A percentile compares a stretch with the other conserved stretches of the same genome.
phyloP scores from a whole-genome alignment of 495 filamentous ascomycete genomes.

The Aspergillus leporis region DNA sequence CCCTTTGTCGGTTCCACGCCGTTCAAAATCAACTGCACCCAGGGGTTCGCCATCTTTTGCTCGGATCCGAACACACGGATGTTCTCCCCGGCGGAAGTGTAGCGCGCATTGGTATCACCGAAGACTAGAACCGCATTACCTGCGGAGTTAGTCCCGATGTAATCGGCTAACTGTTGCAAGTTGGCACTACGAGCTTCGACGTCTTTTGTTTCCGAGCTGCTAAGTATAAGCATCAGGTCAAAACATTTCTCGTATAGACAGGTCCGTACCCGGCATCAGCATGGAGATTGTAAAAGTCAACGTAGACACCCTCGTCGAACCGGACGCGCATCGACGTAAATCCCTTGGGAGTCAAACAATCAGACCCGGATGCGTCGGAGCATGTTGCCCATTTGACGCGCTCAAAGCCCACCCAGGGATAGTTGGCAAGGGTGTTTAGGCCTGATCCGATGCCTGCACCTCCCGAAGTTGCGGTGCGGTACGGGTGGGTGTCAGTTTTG shows the following conservation, averaged over 20 bases:
- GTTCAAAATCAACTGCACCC: slow-evolving; percentile 48
- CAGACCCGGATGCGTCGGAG: slow-evolving; percentile 49
- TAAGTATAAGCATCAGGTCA: not conserved
- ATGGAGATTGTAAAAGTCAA: slow-evolving; percentile 64
- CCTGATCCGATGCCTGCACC: slow-evolving; percentile 60
- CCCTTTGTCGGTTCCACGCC: slow-evolving; percentile 48
- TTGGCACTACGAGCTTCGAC: slow-evolving; percentile 52
- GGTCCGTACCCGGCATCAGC: slow-evolving; percentile 54
- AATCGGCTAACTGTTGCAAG: slow-evolving; percentile 53
- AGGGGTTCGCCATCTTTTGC: slow-evolving; percentile 50
- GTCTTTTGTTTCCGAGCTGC: slow-evolving; percentile 43
- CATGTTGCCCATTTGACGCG: slow-evolving; percentile 60
- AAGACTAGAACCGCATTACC: slow-evolving; percentile 61
- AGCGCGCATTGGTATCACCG: slow-evolving; percentile 61
- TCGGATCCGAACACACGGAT: slow-evolving; percentile 46
- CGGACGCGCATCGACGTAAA: slow-evolving; percentile 60
- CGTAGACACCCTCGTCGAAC: slow-evolving; percentile 47
- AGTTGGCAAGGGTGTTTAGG: slow-evolving; percentile 60
- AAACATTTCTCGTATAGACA: not conserved
- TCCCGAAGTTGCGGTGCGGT: slow-evolving; percentile 60
- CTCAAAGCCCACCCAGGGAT: slow-evolving; percentile 53
- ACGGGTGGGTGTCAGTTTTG: slow-evolving; percentile 52
- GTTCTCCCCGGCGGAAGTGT: slow-evolving; percentile 52
- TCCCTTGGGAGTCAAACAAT: slow-evolving; percentile 67
- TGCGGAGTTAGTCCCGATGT: slow-evolving; percentile 50